Percentiles rank a stretch among this genome's conserved stretches.
Evolutionary conservation across 306 rosid species (phyloP).

Genomic region (Begonia peltatifolia): DNA sequence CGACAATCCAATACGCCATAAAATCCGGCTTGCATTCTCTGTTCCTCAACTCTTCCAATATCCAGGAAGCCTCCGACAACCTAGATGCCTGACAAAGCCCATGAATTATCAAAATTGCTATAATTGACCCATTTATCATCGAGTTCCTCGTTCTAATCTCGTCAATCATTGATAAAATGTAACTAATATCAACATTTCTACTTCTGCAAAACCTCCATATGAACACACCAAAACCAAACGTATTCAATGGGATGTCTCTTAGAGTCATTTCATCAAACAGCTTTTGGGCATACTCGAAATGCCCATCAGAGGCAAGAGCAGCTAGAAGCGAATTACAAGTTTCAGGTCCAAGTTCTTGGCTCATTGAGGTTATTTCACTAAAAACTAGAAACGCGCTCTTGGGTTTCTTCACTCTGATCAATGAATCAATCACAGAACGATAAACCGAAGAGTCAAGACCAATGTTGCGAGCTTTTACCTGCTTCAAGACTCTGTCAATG

Average conservation of each 20-base stretch:
- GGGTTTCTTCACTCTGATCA: conserved; percentile 30
- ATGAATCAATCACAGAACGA: conserved; percentile 38
- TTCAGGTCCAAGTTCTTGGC: conserved; percentile 25
- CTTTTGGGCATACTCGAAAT: conserved; percentile 30
- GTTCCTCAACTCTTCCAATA: conserved; percentile 50
- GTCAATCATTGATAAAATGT: conserved; percentile 31
- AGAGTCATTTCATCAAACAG: conserved; percentile 53
- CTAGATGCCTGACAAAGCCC: conserved; percentile 51
- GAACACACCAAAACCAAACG: conserved; percentile 76
- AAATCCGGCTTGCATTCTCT: conserved; percentile 85
- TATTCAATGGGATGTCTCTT: conserved; percentile 30
- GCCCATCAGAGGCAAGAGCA: conserved; percentile 53
- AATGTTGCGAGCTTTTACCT: conserved; percentile 33
- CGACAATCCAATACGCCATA: conserved; percentile 73
- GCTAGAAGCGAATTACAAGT: conserved; percentile 57
- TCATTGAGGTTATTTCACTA: conserved; percentile 7
- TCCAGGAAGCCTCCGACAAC: conserved; percentile 39
- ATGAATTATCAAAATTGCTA: conserved; percentile 49
- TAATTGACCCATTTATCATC: conserved; percentile 54
- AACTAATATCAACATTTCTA: conserved; percentile 23
- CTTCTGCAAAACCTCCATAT: conserved; percentile 43
- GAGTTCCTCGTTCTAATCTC: conserved; percentile 30
- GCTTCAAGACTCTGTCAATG: conserved; percentile 46
- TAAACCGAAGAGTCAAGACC: conserved; percentile 33
- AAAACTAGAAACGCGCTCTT: conserved; percentile 41